These are phyloP conservation scores for Rhodotorula sp. DNA, from an alignment of 1,284 basidiomycete species.

Conservation along the genomic window DNA sequence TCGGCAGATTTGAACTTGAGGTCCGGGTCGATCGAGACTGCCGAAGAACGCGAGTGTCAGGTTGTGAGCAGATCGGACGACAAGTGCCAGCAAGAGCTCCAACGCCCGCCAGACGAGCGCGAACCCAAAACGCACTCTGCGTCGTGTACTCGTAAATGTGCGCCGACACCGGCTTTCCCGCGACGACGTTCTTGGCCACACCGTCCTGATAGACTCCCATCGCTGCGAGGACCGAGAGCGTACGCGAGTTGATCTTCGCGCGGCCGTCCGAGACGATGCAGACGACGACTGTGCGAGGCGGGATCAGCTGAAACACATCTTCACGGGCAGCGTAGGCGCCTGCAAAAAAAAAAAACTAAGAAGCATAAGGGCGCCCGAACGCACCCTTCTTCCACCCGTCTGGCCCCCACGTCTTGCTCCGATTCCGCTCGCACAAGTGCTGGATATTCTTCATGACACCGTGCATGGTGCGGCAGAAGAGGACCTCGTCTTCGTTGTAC, in stretches of 20 bases:
- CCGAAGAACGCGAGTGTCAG: conserved; percentile 34
- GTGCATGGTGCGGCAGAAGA: conserved; percentile 84
- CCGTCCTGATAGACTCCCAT: conserved; percentile 89
- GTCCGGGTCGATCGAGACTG: conserved; percentile 75
- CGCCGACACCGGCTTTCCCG: conserved; percentile 78
- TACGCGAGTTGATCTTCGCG: conserved; percentile 78
- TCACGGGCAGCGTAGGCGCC: too few species aligned
- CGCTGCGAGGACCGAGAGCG: conserved; percentile 66
- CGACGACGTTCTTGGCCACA: conserved; percentile 87
- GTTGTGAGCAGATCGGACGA: not conserved
- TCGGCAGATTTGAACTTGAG: conserved; percentile 80
- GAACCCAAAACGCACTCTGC: conserved; percentile 60
- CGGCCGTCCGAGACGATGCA: conserved; percentile 83
- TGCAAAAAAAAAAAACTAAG: too few species aligned
- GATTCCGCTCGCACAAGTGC: conserved; percentile 73
- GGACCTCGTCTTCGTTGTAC: conserved; percentile 66
- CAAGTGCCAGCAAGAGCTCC: too few species aligned
- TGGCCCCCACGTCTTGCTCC: conserved; percentile 90
- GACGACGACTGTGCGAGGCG: conserved; percentile 61
- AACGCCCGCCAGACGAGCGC: not conserved
- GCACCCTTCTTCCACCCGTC: conserved; percentile 87
- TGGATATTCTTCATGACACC: conserved; percentile 75
- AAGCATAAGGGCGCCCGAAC: not conserved
- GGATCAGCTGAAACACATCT: too few species aligned
- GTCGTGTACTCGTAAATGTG: conserved; percentile 89